Evolutionary conservation across 2,329 filamentous ascomycete genomes (phyloP).

Genomic region (Alternaria dauci): DNA sequence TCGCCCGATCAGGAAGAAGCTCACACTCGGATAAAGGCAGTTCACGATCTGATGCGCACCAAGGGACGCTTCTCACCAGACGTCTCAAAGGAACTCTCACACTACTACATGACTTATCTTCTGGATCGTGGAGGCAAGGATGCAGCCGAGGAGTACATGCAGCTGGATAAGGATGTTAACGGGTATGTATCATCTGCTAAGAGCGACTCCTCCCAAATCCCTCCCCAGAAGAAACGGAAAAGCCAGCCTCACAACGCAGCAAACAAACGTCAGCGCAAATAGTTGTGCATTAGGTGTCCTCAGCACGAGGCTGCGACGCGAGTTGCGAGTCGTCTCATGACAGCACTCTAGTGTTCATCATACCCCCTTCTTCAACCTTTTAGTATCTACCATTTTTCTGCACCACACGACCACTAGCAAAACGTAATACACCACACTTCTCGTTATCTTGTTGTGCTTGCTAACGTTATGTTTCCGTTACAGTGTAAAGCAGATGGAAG

Average conservation of each 20-base stretch:
- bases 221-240: slow-evolving; percentile 34
- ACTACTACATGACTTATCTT: slow-evolving; percentile 83
- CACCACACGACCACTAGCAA: slow-evolving; percentile 34
- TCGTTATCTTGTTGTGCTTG: slow-evolving; percentile 18
- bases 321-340: not conserved
- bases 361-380: slow-evolving; percentile 23
- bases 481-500: slow-evolving; percentile 26
- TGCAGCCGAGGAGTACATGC: slow-evolving; percentile 84
- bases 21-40: slow-evolving; percentile 77
- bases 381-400: slow-evolving; percentile 24
- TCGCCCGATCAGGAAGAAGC: slow-evolving; percentile 70
- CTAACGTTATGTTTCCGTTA: slow-evolving; percentile 14
- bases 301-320: slow-evolving; percentile 11
- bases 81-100: slow-evolving; percentile 77
- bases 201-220: slow-evolving; percentile 35
- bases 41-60: slow-evolving; percentile 76
- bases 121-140: slow-evolving; percentile 83
- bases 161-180: slow-evolving; percentile 85
- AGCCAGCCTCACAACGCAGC: slow-evolving; percentile 46
- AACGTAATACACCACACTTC: slow-evolving; percentile 42
- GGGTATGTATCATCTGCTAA: slow-evolving; percentile 61
- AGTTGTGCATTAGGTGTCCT: slow-evolving; percentile 20
- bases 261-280: slow-evolving; percentile 44
- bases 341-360: slow-evolving; percentile 15
- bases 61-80: slow-evolving; percentile 74